phyloP scores from a whole-genome alignment of 2,329 filamentous ascomycete species.

The Claviceps spartinae region DNA sequence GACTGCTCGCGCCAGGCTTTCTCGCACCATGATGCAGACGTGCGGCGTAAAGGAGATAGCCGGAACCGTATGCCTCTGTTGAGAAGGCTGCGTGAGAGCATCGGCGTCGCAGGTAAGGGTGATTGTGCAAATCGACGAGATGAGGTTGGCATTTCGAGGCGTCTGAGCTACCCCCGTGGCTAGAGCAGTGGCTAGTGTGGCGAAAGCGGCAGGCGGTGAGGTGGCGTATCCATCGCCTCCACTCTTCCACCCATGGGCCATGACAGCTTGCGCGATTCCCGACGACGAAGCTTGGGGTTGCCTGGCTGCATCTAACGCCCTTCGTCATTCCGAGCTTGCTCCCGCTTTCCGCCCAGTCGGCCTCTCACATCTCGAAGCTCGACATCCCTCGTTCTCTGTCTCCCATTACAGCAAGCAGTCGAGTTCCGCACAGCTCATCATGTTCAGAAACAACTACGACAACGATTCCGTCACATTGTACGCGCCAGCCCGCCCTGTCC shows the following conservation, averaged over 20 bases:
- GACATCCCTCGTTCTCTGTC: background rate
- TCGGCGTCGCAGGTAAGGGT: background rate
- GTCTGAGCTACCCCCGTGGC: background rate
- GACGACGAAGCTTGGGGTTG: slow-evolving; percentile 14
- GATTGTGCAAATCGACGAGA: background rate
- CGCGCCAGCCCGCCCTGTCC: slow-evolving; percentile 22
- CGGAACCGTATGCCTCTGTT: background rate
- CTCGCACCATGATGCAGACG: background rate
- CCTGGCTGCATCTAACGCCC: slow-evolving; percentile 8
- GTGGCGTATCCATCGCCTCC: slow-evolving; percentile 5
- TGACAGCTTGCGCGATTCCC: slow-evolving; percentile 4
- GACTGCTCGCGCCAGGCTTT: background rate
- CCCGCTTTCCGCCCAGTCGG: slow-evolving; percentile 5
- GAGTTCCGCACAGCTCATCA: slow-evolving; percentile 31
- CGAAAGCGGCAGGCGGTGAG: slow-evolving; percentile 10
- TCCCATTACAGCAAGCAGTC: background rate
- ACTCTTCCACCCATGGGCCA: background rate
- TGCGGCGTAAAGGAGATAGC: background rate
- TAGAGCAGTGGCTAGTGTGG: no score
- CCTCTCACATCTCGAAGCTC: slow-evolving; percentile 2
- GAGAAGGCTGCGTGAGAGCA: background rate
- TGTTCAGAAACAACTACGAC: slow-evolving; percentile 99
- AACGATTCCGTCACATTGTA: slow-evolving; percentile 99
- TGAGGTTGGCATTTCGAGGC: background rate
- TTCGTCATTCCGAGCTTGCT: slow-evolving; percentile 7